Percentiles rank a stretch among this genome's conserved stretches.
phyloP scores from a whole-genome alignment of 345 rosid genomes.

The Turnera subulata region DNA sequence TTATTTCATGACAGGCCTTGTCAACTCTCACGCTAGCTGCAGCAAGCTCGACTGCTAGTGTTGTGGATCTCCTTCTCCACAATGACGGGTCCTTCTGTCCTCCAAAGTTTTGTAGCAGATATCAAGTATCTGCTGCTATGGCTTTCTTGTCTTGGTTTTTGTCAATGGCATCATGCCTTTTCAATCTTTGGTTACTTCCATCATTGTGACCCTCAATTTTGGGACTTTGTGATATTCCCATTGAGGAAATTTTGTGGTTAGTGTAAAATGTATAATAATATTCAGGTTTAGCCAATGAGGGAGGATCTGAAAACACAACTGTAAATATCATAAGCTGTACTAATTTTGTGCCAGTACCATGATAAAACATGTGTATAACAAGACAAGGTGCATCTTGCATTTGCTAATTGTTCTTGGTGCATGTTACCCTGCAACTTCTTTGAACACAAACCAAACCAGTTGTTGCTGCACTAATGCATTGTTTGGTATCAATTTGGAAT shows the following conservation, averaged over 20 bases:
- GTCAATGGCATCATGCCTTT: conserved; percentile 69
- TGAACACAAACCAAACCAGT: too few relatives aligned
- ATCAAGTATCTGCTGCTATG: conserved; percentile 77
- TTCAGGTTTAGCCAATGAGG: neutral
- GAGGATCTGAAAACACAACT: too few relatives aligned
- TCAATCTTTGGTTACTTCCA: conserved; percentile 81
- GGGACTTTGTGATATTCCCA: neutral
- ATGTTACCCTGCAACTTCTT: too few relatives aligned
- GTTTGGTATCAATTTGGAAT: too few relatives aligned
- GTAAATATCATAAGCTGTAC: too few relatives aligned
- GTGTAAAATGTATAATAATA: neutral
- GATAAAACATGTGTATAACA: too few relatives aligned
- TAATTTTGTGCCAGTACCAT: too few relatives aligned
- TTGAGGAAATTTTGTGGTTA: conserved; percentile 6
- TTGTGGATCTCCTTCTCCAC: conserved; percentile 58
- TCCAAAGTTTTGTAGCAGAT: conserved; percentile 57
- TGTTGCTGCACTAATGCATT: too few relatives aligned
- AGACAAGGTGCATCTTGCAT: too few relatives aligned
- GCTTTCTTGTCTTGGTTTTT: conserved; percentile 84
- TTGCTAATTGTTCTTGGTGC: too few relatives aligned
- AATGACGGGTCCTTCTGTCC: conserved; percentile 37
- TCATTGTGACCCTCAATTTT: conserved; percentile 38
- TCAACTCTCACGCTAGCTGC: conserved; percentile 75
- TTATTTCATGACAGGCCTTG: conserved; percentile 40
- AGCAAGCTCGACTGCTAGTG: conserved; percentile 78